Evolutionary conservation across 2,329 filamentous ascomycete genomes (phyloP).

Genomic region (Pyrenophora teres): DNA sequence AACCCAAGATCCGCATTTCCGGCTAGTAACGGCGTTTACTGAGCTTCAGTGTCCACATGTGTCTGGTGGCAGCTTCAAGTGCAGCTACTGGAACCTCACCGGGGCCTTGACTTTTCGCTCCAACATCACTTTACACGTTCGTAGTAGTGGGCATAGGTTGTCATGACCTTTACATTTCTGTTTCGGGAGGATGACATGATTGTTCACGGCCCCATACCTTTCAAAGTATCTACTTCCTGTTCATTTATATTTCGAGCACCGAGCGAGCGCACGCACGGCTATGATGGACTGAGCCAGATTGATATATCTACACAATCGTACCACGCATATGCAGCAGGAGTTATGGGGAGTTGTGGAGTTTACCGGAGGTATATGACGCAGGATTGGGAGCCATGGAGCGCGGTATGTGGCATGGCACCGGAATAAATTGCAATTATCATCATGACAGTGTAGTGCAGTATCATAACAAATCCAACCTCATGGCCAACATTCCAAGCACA

Average conservation of each 20-base stretch:
- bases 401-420: background rate
- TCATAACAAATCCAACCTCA: background rate
- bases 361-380: slow-evolving; percentile 1
- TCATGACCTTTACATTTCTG: background rate
- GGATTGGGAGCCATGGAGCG: background rate
- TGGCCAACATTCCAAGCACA: background rate
- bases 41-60: background rate
- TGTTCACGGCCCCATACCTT: background rate
- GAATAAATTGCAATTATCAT: slow-evolving; percentile 7
- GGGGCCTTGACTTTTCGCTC: background rate
- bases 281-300: slow-evolving; percentile 2
- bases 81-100: background rate
- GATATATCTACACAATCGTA: slow-evolving; percentile 2
- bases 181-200: background rate
- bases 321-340: slow-evolving; percentile 2
- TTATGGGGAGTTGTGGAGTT: slow-evolving; percentile 4
- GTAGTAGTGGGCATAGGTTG: background rate
- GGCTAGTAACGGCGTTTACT: slow-evolving; percentile 1
- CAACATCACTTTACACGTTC: background rate
- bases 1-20: slow-evolving; percentile 15
- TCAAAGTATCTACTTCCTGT: background rate
- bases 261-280: background rate
- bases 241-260: background rate
- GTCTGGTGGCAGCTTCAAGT: background rate
- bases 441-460: background rate